Evolutionary conservation across 345 rosid species (phyloP), one percentile per base, ranked within the genome.

Genomic region (Corchorus olitorius): DNA sequence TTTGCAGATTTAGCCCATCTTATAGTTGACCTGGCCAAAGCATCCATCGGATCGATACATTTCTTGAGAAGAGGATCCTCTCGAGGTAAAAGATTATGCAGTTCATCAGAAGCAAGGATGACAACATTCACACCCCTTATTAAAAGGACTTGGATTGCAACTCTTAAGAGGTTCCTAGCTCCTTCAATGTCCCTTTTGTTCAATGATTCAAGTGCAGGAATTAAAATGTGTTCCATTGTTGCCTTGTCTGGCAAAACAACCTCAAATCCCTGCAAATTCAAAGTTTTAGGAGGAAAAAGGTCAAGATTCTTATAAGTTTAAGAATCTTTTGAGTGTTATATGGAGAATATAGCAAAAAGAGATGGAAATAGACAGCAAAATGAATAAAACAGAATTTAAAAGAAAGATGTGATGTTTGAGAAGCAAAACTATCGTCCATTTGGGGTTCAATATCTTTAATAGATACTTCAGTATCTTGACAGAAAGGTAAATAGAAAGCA

Each of bases 11-110:
- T 81, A 59, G 91, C 88, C 91, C 92, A 91, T 45, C 74, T 85
- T 76, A 88, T 73, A 22, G 90, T 82, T 70, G 88, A 80, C 45
- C 88, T 89, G 62, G 86, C 92, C 43, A 91, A 81, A 53, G 93
- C 86, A 78, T 91, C 91, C 89, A 88, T 85, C 52, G 95, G 95
- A 63, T 89, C 86, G 12, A 83, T 80, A 2, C 90, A 89, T 80
- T 87, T 91, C 76, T 83, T 86, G 9, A 86, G 79, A 72, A 87
- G 86, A 80, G 91, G 93, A 80, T 91, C 95, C n/a, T 84, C 78
- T 4, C 52, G 64, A 2, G 93, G 95, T 70, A 91, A 70, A 34
- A 89, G 80, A 45, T 79, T 85, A 14, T 77, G 76, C 85, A 91
- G 52, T 53, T 88, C 91, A 79, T 89, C 91, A 46, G 93, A 85